Base-by-base conservation (phyloP, 768 basidiomycete species). In the Leucocoprinus birnbaumii region DNA sequence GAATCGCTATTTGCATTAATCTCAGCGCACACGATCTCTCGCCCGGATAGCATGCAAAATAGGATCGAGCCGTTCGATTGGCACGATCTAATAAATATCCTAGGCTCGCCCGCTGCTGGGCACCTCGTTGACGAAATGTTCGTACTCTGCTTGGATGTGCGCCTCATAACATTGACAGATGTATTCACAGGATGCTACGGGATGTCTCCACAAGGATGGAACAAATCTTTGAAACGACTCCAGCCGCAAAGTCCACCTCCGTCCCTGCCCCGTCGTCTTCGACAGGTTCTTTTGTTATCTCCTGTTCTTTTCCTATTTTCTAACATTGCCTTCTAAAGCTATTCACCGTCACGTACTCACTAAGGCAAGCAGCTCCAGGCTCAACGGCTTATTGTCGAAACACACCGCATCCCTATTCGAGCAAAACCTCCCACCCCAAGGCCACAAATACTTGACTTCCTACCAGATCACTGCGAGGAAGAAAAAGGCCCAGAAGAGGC, bases 21-120 rank as follows among this genome's bases (percentile, higher is more conserved):
- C 42, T 52, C 34, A 11, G 58, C 58, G 3, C 53, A 54, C 21
- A 43, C 49, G 18, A 38, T 55, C 16, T 51, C 51, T n/a, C 57
- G 57, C 11, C 18, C 57, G 3, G 57, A 47, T 24, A 44, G 51
- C 27, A 52, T 58, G 57, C 57, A 58, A 38, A 58, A 58, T 19
- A 26, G 57, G n/a, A 58, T 58, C 10, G 51, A 52, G n/a, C 57
- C 57, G 2, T 47, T 58, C 21, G 46, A 42, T 42, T 58, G 57
- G 57, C 38, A 35, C 8, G 51, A 52, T 19, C 9, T 58, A 18
- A 46, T 49, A 27, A 48, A 53, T n/a, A 53, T 58, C 3, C 25
- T 58, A 8, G 41, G 54, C 8, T 55, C 54, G 8, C 47, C 54
- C 6, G 40, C 47, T 2, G 54, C 54, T 14, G 38, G 41, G 16